phyloP scores from a whole-genome alignment of 2,329 filamentous ascomycete genomes.

The Fusarium cyanostomum region DNA sequence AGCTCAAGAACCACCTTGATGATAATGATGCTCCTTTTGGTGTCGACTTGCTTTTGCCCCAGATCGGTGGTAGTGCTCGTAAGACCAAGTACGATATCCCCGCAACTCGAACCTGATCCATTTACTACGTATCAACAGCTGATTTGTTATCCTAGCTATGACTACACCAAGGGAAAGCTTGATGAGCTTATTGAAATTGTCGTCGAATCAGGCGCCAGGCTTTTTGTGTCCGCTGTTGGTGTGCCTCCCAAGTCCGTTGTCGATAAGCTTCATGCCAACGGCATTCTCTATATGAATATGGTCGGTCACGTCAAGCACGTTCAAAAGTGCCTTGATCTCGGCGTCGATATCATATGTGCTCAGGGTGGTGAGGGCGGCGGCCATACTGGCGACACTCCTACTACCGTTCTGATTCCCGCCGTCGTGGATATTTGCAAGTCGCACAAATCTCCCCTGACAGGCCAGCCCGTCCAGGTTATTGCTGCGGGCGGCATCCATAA shows the following conservation, averaged over 20 bases:
- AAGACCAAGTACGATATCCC: constrained; percentile 78
- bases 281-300: constrained; percentile 99
- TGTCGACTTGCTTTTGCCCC: constrained; percentile 90
- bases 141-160: constrained; percentile 72
- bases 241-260: constrained; percentile 90
- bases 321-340: constrained; percentile 90
- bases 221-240: constrained; percentile 97
- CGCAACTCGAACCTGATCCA: constrained; percentile 2
- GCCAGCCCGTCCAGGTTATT: constrained; percentile 86
- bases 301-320: constrained; percentile 99
- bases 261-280: constrained; percentile 85
- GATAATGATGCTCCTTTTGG: constrained; percentile 96
- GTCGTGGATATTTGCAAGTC: constrained; percentile 83
- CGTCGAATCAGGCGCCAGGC: constrained; percentile 87
- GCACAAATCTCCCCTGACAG: constrained; percentile 85
- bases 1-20: constrained; percentile 85
- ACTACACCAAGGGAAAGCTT: constrained; percentile 99
- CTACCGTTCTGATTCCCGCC: constrained; percentile 88
- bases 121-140: neutral
- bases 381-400: constrained; percentile 93
- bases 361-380: constrained; percentile 97
- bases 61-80: constrained; percentile 91
- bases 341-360: constrained; percentile 95
- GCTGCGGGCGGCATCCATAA: constrained; percentile 94
- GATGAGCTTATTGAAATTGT: constrained; percentile 88